Percentiles rank a stretch among this genome's conserved stretches.
These are phyloP conservation scores for Aspergillus persii DNA, from an alignment of 2,329 filamentous ascomycete genomes.

Conservation along the genomic window DNA sequence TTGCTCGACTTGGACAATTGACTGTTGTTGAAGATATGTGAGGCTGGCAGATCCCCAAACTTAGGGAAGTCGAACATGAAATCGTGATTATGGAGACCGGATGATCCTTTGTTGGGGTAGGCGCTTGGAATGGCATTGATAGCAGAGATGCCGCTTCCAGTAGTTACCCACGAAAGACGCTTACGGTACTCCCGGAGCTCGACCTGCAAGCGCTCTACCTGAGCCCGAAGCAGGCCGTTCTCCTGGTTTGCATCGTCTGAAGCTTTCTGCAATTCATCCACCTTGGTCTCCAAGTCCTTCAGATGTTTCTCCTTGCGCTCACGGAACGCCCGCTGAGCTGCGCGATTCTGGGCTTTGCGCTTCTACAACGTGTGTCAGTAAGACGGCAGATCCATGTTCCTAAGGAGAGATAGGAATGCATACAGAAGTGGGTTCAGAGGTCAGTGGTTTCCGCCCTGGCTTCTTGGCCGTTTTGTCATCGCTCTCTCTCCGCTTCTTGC, in stretches of 20 bases:
- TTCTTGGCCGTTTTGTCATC: slow-evolving; percentile 90
- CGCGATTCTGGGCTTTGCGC: slow-evolving; percentile 87
- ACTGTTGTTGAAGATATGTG: slow-evolving; percentile 53
- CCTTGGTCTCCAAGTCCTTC: slow-evolving; percentile 54
- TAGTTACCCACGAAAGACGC: slow-evolving; percentile 65
- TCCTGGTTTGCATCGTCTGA: slow-evolving; percentile 82
- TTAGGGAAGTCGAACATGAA: slow-evolving; percentile 97
- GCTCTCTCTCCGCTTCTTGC: slow-evolving; percentile 70
- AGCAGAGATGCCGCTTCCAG: slow-evolving; percentile 47
- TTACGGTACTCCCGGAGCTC: slow-evolving; percentile 92
- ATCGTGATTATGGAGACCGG: slow-evolving; percentile 68
- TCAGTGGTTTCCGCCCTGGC: slow-evolving; percentile 91
- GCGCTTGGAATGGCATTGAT: slow-evolving; percentile 47
- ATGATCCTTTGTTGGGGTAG: slow-evolving; percentile 48
- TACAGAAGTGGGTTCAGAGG: slow-evolving; percentile 93
- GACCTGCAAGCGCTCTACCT: slow-evolving; percentile 80
- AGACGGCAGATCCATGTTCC: not conserved
- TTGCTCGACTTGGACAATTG: slow-evolving; percentile 30
- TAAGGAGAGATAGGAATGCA: slow-evolving; percentile 42
- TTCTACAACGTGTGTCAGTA: slow-evolving; percentile 37
- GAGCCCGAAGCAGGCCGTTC: slow-evolving; percentile 77
- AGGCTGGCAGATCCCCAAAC: slow-evolving; percentile 71
- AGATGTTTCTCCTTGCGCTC: slow-evolving; percentile 85
- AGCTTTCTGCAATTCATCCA: slow-evolving; percentile 68
- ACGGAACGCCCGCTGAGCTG: slow-evolving; percentile 87